phyloP scores from a whole-genome alignment of 352 stramenopile genomes.

The Phytopythium montanum region DNA sequence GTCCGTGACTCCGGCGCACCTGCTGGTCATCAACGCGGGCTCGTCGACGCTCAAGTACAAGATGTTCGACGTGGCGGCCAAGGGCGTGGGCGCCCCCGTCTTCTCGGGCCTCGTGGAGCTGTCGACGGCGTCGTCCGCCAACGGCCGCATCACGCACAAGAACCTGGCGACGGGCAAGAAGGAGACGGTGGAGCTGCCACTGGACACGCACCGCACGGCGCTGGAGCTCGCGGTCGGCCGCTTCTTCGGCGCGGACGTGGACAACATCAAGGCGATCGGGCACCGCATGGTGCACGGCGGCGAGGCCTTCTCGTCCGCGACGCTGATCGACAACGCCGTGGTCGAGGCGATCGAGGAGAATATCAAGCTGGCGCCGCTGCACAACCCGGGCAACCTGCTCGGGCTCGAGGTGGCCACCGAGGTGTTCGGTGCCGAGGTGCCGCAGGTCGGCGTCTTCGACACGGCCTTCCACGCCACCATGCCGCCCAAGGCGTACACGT shows the following conservation, averaged over 20 bases:
- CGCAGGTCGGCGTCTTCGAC: constrained; percentile 89
- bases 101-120: constrained; percentile 80
- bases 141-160: constrained; percentile 70
- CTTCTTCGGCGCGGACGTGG: constrained; percentile 53
- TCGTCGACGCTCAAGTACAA: constrained; percentile 88
- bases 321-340: constrained; percentile 48
- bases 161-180: constrained; percentile 43
- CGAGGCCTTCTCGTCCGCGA: constrained; percentile 60
- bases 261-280: constrained; percentile 69
- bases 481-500: constrained; percentile 73
- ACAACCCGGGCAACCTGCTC: constrained; percentile 86
- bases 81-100: constrained; percentile 43
- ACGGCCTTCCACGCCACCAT: constrained; percentile 90
- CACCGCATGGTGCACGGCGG: constrained; percentile 89
- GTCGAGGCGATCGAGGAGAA: constrained; percentile 56
- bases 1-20: constrained; percentile 20
- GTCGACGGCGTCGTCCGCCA: constrained; percentile 49
- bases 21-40: constrained; percentile 77
- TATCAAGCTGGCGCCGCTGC: constrained; percentile 68
- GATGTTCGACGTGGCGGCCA: constrained; percentile 49
- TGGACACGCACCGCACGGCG: constrained; percentile 52
- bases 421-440: constrained; percentile 54
- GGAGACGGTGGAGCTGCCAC: constrained; percentile 40
- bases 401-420: constrained; percentile 82
- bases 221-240: constrained; percentile 54